A percentile compares a stretch with the other conserved stretches of the same genome.
phyloP scores from a whole-genome alignment of 1,284 basidiomycete genomes.

The Lignosus rhinocerotis region DNA sequence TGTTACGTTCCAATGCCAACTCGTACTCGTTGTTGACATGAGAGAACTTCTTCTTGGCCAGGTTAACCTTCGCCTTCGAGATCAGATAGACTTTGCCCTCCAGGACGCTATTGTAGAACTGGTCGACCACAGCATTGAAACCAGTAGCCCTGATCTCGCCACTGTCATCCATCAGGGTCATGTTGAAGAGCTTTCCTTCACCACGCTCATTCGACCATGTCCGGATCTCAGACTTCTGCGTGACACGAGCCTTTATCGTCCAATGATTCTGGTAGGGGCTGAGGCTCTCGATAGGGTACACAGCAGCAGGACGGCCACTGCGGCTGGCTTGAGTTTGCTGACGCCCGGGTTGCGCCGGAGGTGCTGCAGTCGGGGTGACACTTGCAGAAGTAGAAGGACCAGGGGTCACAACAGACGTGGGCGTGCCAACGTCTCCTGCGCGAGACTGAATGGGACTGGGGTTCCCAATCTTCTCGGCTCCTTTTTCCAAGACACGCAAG shows the following conservation, averaged over 20 bases:
- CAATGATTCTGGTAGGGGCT: constrained; percentile 98
- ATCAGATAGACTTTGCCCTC: constrained; percentile 95
- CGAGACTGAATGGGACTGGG: constrained; percentile 45
- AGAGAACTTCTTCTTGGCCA: constrained; percentile 97
- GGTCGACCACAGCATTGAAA: constrained; percentile 89
- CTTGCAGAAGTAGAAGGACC: constrained; percentile 22
- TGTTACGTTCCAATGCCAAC: constrained; percentile 82
- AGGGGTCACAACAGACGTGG: constrained; percentile 28
- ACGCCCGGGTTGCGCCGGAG: constrained; percentile 23
- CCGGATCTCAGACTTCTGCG: constrained; percentile 87
- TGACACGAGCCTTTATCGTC: constrained; percentile 97
- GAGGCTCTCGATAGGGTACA: constrained; percentile 91
- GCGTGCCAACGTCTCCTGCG: constrained; percentile 28
- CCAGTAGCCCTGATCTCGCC: constrained; percentile 92
- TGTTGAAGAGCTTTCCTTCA: constrained; percentile 94
- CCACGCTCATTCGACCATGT: constrained; percentile 90
- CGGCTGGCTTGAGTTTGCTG: constrained; percentile 32
- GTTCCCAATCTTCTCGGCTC: constrained; percentile 74
- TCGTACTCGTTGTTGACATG: constrained; percentile 95
- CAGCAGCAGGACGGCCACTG: constrained; percentile 38
- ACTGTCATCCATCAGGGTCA: constrained; percentile 93
- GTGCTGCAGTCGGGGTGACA: constrained; percentile 10
- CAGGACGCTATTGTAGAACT: constrained; percentile 81
- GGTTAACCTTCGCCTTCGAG: constrained; percentile 87
- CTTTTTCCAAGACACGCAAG: constrained; percentile 56